phyloP scores from a whole-genome alignment of 2,329 filamentous ascomycete species.

The Epichloe uncinata region DNA sequence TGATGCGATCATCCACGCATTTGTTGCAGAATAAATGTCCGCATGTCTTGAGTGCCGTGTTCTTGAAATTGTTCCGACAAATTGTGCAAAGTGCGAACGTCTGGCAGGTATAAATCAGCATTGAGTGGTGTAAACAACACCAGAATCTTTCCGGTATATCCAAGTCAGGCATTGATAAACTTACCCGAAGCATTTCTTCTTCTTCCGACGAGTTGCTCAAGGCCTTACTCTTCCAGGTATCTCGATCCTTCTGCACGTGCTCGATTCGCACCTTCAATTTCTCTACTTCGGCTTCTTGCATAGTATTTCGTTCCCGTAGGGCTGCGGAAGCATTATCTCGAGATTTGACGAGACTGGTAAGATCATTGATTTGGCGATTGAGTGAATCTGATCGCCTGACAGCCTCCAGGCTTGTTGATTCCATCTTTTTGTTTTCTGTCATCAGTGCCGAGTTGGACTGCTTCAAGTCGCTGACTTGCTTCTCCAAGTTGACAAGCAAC shows the following conservation, averaged over 20 bases:
- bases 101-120: constrained; percentile 14
- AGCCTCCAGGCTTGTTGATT: constrained; percentile 58
- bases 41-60: constrained; percentile 84
- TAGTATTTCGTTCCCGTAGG: constrained; percentile 43
- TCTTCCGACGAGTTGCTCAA: constrained; percentile 69
- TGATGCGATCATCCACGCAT: constrained; percentile 81
- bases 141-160: no score
- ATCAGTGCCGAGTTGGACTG: constrained; percentile 61
- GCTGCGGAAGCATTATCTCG: constrained; percentile 52
- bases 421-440: constrained; percentile 60
- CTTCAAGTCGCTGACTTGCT: constrained; percentile 73
- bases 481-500: constrained; percentile 73
- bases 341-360: constrained; percentile 58
- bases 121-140: constrained; percentile 6
- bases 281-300: constrained; percentile 63
- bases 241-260: constrained; percentile 67
- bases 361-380: constrained; percentile 61
- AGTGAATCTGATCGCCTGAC: constrained; percentile 57
- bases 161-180: constrained; percentile 21
- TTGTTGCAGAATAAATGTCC: constrained; percentile 88
- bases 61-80: constrained; percentile 86
- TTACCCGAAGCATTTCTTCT: constrained; percentile 74
- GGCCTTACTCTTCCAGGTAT: constrained; percentile 74
- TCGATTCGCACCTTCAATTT: constrained; percentile 66
- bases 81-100: constrained; percentile 61